These are phyloP conservation scores for Aspergillus novofumigatus DNA, from an alignment of 2,329 filamentous ascomycete genomes.

Conservation along the genomic window DNA sequence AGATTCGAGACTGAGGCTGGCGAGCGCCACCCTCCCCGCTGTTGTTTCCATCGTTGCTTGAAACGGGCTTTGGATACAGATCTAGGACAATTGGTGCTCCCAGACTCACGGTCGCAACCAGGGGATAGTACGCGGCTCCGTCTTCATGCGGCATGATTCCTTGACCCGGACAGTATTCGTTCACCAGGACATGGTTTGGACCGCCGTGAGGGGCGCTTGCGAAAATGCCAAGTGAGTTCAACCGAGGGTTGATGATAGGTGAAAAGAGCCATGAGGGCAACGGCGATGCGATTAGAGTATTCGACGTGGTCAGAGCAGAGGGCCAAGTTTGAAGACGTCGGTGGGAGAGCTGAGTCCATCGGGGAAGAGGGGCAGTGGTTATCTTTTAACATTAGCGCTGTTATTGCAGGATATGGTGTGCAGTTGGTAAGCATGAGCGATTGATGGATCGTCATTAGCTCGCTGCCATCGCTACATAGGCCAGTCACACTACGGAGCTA, in stretches of 20 bases:
- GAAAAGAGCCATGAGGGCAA: slow-evolving; percentile 71
- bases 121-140: slow-evolving; percentile 76
- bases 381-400: slow-evolving; percentile 34
- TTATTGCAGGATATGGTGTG: neutral
- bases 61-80: slow-evolving; percentile 58
- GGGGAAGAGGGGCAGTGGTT: slow-evolving; percentile 60
- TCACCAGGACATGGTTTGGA: slow-evolving; percentile 90
- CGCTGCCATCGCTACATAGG: neutral
- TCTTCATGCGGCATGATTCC: slow-evolving; percentile 99
- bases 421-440: neutral
- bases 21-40: slow-evolving; percentile 11
- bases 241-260: slow-evolving; percentile 60
- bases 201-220: slow-evolving; percentile 63
- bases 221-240: slow-evolving; percentile 50
- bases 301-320: slow-evolving; percentile 68
- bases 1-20: slow-evolving; percentile 52
- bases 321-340: slow-evolving; percentile 89
- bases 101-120: slow-evolving; percentile 87
- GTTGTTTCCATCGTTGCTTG: slow-evolving; percentile 17
- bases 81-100: slow-evolving; percentile 74
- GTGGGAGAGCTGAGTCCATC: slow-evolving; percentile 85
- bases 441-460: neutral
- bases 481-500: neutral
- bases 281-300: slow-evolving; percentile 67
- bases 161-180: slow-evolving; percentile 81